phyloP scores from a whole-genome alignment of 1,139 yeast genomes.

The Trichomonascaceae sp. region DNA sequence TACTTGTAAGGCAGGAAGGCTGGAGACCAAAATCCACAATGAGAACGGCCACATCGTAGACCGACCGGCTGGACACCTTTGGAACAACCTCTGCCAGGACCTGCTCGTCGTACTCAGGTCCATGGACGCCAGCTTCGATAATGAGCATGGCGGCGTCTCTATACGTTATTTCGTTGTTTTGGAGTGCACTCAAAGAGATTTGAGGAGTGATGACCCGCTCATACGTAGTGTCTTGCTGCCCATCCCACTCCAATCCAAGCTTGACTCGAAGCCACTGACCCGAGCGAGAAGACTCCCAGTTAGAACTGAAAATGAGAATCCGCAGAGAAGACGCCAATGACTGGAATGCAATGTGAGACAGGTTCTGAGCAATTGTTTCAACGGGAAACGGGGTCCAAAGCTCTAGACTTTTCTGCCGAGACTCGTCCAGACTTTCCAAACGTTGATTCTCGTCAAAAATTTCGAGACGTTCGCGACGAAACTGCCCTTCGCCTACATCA shows the following conservation, averaged over 20 bases:
- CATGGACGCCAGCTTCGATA: slow-evolving; percentile 17
- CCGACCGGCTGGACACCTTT: slow-evolving; percentile 6
- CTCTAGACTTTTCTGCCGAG: no score
- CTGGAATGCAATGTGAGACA: no score
- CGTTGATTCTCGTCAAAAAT: no score
- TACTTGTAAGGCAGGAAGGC: no score
- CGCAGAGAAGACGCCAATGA: no score
- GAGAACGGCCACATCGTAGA: slow-evolving; percentile 8
- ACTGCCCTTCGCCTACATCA: no score
- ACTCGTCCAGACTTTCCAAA: no score
- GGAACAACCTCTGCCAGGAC: slow-evolving; percentile 11
- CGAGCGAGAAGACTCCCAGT: slow-evolving; percentile 18
- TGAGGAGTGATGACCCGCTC: no score
- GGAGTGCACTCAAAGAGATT: no score
- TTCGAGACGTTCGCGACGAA: no score
- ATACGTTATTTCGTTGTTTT: slow-evolving; percentile 12
- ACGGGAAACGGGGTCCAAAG: no score
- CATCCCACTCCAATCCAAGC: slow-evolving; percentile 15
- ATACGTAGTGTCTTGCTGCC: slow-evolving; percentile 5
- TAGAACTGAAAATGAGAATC: slow-evolving; percentile 14
- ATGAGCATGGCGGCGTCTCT: slow-evolving; percentile 15
- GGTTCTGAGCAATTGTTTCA: no score
- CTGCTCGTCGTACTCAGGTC: slow-evolving; percentile 7
- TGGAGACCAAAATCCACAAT: slow-evolving; percentile 8
- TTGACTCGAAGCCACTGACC: slow-evolving; percentile 23